Evolutionary conservation across 208 protist species (phyloP).

Genomic region (Leishmania lainsoni): DNA sequence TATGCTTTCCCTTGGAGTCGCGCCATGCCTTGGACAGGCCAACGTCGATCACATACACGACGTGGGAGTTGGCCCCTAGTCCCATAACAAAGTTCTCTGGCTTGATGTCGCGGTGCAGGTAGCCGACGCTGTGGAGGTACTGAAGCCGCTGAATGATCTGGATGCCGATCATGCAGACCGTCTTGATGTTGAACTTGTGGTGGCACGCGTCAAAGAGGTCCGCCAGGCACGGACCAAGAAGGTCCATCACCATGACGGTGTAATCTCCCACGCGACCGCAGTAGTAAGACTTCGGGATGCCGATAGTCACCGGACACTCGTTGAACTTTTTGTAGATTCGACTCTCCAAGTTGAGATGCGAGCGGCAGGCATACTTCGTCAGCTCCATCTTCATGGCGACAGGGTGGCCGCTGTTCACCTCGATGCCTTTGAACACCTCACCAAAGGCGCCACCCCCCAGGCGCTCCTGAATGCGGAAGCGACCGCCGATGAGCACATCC

Average conservation of each 20-base stretch:
- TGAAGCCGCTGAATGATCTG: constrained; percentile 94
- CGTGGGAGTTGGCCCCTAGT: constrained; percentile 47
- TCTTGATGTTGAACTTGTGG: constrained; percentile 92
- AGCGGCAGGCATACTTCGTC: constrained; percentile 50
- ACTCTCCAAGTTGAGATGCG: constrained; percentile 77
- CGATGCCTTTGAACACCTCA: constrained; percentile 94
- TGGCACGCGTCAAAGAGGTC: constrained; percentile 97
- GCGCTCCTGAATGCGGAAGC: constrained; percentile 93
- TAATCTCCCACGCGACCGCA: constrained; percentile 96
- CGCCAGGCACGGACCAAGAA: constrained; percentile 98
- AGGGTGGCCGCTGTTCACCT: constrained; percentile 52
- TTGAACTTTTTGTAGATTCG: constrained; percentile 79
- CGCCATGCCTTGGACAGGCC: constrained; percentile 81
- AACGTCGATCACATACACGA: constrained; percentile 87
- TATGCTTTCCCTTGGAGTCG: constrained; percentile 68
- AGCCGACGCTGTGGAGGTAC: constrained; percentile 91
- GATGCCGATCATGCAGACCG: constrained; percentile 95
- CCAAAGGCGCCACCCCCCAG: constrained; percentile 98
- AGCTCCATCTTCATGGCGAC: constrained; percentile 91
- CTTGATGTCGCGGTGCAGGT: constrained; percentile 91
- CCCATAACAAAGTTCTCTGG: constrained; percentile 93
- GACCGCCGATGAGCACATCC: constrained; percentile 82
- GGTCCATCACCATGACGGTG: constrained; percentile 99
- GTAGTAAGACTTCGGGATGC: constrained; percentile 96
- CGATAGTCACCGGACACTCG: constrained; percentile 69